A percentile compares a stretch with the other conserved stretches of the same genome.
Evolutionary conservation across 805 yeast genomes (phyloP).

Genomic region (Candida dajiaensis): DNA sequence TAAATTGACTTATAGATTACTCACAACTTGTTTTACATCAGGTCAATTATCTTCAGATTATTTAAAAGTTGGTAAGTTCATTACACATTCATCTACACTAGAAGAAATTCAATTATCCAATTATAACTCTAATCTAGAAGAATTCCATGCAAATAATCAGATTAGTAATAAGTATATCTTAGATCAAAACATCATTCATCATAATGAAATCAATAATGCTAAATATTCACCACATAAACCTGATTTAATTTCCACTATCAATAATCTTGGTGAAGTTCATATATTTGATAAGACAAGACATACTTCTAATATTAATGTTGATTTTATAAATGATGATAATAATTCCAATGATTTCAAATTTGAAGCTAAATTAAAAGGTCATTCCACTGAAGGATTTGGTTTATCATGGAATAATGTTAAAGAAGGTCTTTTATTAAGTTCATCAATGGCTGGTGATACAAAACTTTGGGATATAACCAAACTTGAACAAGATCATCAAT

Average conservation of each 20-base stretch:
- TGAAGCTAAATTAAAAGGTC: constrained; percentile 43
- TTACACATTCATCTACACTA: constrained; percentile 19
- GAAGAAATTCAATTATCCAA: constrained; percentile 25
- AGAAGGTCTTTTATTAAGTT: constrained; percentile 57
- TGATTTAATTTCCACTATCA: constrained; percentile 68
- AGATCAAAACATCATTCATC: constrained; percentile 57
- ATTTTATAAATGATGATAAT: constrained; percentile 45
- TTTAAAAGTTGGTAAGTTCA: constrained; percentile 30
- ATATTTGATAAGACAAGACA: constrained; percentile 84
- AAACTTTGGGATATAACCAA: constrained; percentile 62
- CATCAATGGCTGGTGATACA: constrained; percentile 57
- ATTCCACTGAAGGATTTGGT: constrained; percentile 57
- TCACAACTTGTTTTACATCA: constrained; percentile 61
- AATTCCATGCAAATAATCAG: constrained; percentile 25
- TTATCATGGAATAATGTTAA: constrained; percentile 59
- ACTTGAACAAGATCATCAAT: constrained; percentile 24
- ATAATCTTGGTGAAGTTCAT: constrained; percentile 57
- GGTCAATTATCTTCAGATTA: constrained; percentile 53
- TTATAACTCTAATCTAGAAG: constrained; percentile 30
- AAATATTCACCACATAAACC: constrained; percentile 82
- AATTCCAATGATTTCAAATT: constrained; percentile 31
- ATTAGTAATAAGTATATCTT: constrained; percentile 33
- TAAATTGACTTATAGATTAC: constrained; percentile 35
- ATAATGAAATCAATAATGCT: constrained; percentile 69
- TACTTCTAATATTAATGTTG: constrained; percentile 37